Evolutionary conservation across 192 early-diverging fungal species (phyloP).

Genomic region (Gaertneriomyces semiglobifer): DNA sequence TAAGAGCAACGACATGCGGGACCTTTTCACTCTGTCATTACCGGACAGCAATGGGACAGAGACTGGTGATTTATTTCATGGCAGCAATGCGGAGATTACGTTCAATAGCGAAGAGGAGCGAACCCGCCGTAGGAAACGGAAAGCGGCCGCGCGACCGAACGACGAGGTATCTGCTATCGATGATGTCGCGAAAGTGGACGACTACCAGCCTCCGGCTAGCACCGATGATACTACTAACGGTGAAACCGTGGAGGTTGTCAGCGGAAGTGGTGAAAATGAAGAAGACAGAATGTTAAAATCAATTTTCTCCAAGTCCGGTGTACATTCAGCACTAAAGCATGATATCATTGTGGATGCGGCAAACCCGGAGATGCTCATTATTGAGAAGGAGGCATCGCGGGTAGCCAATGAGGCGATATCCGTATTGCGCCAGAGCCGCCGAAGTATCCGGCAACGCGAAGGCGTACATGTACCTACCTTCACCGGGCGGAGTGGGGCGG

Average conservation of each 20-base stretch:
- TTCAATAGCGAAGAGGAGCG: background rate
- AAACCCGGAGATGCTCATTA: slow-evolving; percentile 57
- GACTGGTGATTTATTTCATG: slow-evolving; percentile 80
- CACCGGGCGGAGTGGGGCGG: slow-evolving; percentile 78
- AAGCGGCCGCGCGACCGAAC: slow-evolving; percentile 13
- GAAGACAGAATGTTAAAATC: slow-evolving; percentile 71
- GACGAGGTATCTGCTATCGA: slow-evolving; percentile 17
- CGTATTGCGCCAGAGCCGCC: slow-evolving; percentile 71
- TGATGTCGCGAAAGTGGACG: slow-evolving; percentile 30
- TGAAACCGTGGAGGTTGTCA: slow-evolving; percentile 1
- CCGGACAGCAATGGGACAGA: slow-evolving; percentile 59
- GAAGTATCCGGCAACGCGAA: slow-evolving; percentile 48
- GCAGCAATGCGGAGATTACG: slow-evolving; percentile 57
- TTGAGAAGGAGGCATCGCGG: slow-evolving; percentile 76
- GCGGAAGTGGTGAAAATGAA: slow-evolving; percentile 33
- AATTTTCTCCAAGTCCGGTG: slow-evolving; percentile 79
- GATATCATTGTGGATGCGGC: slow-evolving; percentile 79
- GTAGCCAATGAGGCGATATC: slow-evolving; percentile 76
- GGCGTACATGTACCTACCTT: slow-evolving; percentile 81
- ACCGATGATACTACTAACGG: background rate
- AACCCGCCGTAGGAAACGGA: slow-evolving; percentile 14
- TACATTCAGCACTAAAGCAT: slow-evolving; percentile 88
- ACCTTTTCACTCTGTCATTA: slow-evolving; percentile 75
- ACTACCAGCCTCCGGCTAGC: slow-evolving; percentile 21
- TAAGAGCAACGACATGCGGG: slow-evolving; percentile 75